Evolutionary conservation across 257 asterid genomes (phyloP).

Genomic region (Penstemon newberryi): DNA sequence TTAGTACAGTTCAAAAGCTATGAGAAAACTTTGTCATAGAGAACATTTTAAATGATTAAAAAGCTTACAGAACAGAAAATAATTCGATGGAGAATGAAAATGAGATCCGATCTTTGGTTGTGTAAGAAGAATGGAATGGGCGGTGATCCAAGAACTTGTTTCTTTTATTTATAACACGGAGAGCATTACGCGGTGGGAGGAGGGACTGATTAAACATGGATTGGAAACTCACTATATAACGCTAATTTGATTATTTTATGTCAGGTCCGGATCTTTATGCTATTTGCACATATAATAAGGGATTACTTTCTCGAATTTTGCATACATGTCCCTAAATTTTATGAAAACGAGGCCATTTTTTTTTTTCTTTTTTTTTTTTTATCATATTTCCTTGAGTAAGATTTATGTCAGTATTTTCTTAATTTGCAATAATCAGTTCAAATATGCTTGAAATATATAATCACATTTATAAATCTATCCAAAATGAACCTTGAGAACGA

Average conservation of each 20-base stretch:
- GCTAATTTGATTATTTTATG: background rate
- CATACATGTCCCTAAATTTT: background rate
- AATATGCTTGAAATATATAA: too few species aligned
- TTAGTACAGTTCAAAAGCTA: background rate
- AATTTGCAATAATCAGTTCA: too few species aligned
- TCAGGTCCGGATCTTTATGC: constrained; percentile 30
- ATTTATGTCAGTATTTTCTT: too few species aligned
- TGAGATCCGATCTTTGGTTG: constrained; percentile 34
- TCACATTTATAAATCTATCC: too few species aligned
- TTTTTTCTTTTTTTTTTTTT: too few species aligned
- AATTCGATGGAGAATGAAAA: background rate
- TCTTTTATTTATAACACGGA: background rate
- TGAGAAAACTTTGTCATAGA: background rate
- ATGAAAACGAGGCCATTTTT: background rate
- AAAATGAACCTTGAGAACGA: too few species aligned
- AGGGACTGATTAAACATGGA: constrained; percentile 13
- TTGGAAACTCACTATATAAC: background rate
- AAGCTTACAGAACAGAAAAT: constrained; percentile 17
- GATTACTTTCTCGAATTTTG: constrained; percentile 9
- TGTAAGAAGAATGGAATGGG: constrained; percentile 1
- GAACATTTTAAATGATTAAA: background rate
- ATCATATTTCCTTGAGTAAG: too few species aligned
- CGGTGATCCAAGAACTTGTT: constrained; percentile 18
- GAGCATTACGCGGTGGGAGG: constrained; percentile 23
- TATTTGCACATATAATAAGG: constrained; percentile 16